phyloP scores from a whole-genome alignment of 2,329 filamentous ascomycete species.

The Lasiodiplodia citricola region DNA sequence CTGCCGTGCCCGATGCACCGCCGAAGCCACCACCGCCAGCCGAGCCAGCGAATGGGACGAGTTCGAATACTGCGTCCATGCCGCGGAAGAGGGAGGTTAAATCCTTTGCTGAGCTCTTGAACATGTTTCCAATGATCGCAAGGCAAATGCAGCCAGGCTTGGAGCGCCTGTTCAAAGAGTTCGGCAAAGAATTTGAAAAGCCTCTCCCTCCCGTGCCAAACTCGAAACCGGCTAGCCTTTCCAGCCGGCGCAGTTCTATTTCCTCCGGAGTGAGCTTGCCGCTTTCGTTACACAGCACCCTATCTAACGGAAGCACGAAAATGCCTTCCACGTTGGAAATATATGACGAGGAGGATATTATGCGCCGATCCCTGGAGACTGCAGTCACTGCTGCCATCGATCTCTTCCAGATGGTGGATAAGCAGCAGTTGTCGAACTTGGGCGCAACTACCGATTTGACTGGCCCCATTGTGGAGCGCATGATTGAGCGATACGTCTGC shows the following conservation, averaged over 20 bases:
- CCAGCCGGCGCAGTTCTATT: slow-evolving; percentile 41
- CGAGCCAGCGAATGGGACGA: slow-evolving; percentile 29
- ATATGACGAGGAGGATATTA: slow-evolving; percentile 89
- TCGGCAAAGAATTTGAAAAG: slow-evolving; percentile 82
- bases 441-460: slow-evolving; percentile 94
- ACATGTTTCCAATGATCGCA: slow-evolving; percentile 93
- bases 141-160: slow-evolving; percentile 93
- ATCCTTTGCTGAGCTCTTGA: slow-evolving; percentile 86
- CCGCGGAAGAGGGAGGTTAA: slow-evolving; percentile 88
- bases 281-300: slow-evolving; percentile 44
- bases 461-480: slow-evolving; percentile 85
- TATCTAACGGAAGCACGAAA: slow-evolving; percentile 37
- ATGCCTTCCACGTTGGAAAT: slow-evolving; percentile 61
- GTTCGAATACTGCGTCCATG: slow-evolving; percentile 45
- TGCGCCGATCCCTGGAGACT: slow-evolving; percentile 87
- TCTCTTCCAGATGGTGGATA: slow-evolving; percentile 93
- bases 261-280: slow-evolving; percentile 44
- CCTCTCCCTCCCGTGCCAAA: slow-evolving; percentile 75
- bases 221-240: slow-evolving; percentile 39
- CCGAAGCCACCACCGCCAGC: slow-evolving; percentile 38
- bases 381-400: slow-evolving; percentile 94
- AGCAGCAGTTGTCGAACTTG: slow-evolving; percentile 88
- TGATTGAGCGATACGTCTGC: slow-evolving; percentile 93
- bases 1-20: slow-evolving; percentile 62
- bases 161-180: slow-evolving; percentile 88